Evolutionary conservation across 1,284 basidiomycete species (phyloP).

Genomic region (Sporisorium exsertum): DNA sequence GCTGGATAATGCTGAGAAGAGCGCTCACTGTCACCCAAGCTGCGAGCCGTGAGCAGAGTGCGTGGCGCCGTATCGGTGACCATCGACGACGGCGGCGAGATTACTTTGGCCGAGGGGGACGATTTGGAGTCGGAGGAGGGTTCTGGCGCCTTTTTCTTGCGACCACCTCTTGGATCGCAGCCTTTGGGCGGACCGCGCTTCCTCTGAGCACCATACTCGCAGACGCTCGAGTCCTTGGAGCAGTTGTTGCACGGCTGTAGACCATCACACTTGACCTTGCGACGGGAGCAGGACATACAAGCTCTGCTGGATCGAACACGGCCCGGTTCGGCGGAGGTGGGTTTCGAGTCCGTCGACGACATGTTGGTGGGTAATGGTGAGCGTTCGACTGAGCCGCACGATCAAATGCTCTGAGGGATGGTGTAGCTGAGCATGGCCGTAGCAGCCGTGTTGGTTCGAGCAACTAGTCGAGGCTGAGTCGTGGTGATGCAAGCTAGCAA

Average conservation of each 20-base stretch:
- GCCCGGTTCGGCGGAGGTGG: slow-evolving; percentile 6
- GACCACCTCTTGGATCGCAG: slow-evolving; percentile 42
- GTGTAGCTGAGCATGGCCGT: slow-evolving; percentile 1
- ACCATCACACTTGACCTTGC: slow-evolving; percentile 54
- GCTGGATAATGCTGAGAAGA: neutral
- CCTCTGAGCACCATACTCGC: slow-evolving; percentile 46
- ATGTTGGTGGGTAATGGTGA: slow-evolving; percentile 5
- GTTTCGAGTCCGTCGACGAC: slow-evolving; percentile 13
- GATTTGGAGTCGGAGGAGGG: neutral
- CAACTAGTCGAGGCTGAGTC: no score
- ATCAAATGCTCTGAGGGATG: neutral
- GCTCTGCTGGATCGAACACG: slow-evolving; percentile 49
- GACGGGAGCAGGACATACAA: slow-evolving; percentile 42
- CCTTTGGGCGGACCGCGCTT: slow-evolving; percentile 53
- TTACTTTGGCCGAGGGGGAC: slow-evolving; percentile 4
- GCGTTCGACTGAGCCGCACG: neutral
- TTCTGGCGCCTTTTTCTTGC: slow-evolving; percentile 30
- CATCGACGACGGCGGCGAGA: slow-evolving; percentile 2
- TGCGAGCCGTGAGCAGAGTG: neutral
- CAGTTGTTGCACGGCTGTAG: slow-evolving; percentile 48
- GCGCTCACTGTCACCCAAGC: neutral
- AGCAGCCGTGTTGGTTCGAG: neutral
- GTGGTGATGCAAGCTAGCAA: neutral
- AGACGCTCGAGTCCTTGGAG: slow-evolving; percentile 21
- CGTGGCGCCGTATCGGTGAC: neutral